Conservation (phyloP, 768 basidiomycete genomes). For the Lactarius tabidus region DNA sequence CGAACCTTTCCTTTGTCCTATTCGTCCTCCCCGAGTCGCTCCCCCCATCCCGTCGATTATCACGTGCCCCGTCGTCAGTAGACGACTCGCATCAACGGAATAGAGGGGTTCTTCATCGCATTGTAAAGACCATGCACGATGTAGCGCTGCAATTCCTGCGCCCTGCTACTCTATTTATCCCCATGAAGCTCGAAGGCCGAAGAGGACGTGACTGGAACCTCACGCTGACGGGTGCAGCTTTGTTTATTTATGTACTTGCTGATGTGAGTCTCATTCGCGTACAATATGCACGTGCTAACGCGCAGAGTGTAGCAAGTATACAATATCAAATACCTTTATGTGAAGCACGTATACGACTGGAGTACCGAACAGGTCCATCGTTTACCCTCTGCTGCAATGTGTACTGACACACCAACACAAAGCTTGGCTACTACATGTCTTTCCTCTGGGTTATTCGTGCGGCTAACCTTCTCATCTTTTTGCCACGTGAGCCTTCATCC, state of each 20-base stretch:
- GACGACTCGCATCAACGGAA: conserved; percentile 4
- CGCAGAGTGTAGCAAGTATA: conserved; percentile 23
- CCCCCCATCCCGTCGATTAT: conserved; percentile 11
- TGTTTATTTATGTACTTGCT: conserved; percentile 24
- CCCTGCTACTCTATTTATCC: conserved; percentile 22
- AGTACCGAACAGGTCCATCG: conserved; percentile 22
- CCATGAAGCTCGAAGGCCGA: conserved; percentile 21
- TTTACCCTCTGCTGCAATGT: background rate
- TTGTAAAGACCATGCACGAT: background rate
- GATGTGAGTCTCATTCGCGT: conserved; percentile 14
- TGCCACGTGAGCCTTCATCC: conserved; percentile 21
- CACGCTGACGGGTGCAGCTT: conserved; percentile 21
- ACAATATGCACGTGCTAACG: background rate
- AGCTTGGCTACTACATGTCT: conserved; percentile 28
- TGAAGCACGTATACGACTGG: conserved; percentile 26
- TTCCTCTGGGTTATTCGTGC: conserved; percentile 25
- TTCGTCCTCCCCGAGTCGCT: conserved; percentile 27
- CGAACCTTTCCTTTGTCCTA: conserved; percentile 20
- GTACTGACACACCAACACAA: conserved; percentile 1
- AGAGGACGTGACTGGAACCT: conserved; percentile 26
- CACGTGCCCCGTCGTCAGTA: background rate
- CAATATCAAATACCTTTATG: conserved; percentile 27
- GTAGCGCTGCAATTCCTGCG: conserved; percentile 20
- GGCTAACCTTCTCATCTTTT: conserved; percentile 22
- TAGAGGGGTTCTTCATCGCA: conserved; percentile 3